Conservation (phyloP, 83 land plant species). For the Diphasiastrum complanatum region DNA sequence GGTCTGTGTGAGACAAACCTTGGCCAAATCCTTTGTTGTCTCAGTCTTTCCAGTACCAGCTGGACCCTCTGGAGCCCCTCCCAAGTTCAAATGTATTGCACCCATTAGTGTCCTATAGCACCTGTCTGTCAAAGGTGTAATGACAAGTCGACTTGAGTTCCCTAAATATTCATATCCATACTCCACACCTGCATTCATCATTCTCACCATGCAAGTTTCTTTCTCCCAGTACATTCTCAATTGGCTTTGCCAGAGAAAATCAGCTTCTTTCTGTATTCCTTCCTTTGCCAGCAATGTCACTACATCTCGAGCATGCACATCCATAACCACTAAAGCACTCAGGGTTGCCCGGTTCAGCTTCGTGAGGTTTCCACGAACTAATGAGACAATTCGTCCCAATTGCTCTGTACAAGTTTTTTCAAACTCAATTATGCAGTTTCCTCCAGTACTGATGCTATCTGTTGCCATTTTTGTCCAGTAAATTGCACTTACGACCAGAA, state of each 20-base stretch:
- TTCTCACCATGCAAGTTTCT: constrained; percentile 38
- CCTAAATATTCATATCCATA: constrained; percentile 45
- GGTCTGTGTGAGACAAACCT: no score
- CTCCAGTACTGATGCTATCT: constrained; percentile 22
- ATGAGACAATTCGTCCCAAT: constrained; percentile 30
- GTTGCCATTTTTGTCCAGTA: constrained; percentile 37
- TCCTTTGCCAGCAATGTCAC: constrained; percentile 28
- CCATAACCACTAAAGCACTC: constrained; percentile 44
- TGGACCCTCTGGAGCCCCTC: constrained; percentile 44
- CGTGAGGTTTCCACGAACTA: constrained; percentile 40
- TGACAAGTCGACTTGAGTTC: constrained; percentile 36
- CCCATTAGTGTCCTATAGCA: constrained; percentile 43
- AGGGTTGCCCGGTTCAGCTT: constrained; percentile 35
- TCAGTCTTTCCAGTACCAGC: constrained; percentile 45
- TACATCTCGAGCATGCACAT: constrained; percentile 43
- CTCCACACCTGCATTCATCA: constrained; percentile 42
- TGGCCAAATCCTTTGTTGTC: constrained; percentile 38
- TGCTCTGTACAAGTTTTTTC: constrained; percentile 35
- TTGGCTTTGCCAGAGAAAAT: constrained; percentile 44
- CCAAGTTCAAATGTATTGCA: constrained; percentile 36
- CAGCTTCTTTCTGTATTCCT: constrained; percentile 22
- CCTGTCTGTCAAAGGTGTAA: constrained; percentile 42
- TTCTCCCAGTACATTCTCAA: constrained; percentile 43
- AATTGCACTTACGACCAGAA: constrained; percentile 42
- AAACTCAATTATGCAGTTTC: constrained; percentile 22